Conservation (phyloP, 148 eudicot species). For the Polygonum aviculare region DNA sequence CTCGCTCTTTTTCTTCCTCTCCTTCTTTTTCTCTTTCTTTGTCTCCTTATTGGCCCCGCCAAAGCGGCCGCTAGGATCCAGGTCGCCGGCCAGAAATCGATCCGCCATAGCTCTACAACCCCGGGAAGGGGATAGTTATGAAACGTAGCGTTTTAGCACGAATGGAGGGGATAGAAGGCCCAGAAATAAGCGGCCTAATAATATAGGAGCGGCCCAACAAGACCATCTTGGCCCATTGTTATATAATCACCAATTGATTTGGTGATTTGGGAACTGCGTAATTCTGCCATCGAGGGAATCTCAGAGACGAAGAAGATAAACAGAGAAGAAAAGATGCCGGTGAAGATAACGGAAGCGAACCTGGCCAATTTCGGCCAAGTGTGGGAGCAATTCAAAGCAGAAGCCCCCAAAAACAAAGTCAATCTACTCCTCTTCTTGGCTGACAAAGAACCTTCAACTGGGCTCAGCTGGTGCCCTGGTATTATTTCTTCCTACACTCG, state of each 20-base stretch:
- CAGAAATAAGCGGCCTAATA: not conserved
- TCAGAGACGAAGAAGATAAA: not conserved
- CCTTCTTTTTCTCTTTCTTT: slow-evolving; percentile 18
- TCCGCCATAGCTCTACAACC: slow-evolving; percentile 1
- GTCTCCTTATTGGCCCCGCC: not conserved
- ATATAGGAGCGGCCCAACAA: not conserved
- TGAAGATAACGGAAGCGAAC: slow-evolving; percentile 59
- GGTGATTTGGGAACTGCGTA: not conserved
- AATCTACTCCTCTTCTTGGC: slow-evolving; percentile 86
- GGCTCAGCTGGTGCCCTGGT: slow-evolving; percentile 96
- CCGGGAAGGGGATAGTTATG: not conserved
- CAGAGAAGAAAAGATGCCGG: slow-evolving; percentile 39
- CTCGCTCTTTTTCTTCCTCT: slow-evolving; percentile 15
- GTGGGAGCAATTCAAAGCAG: slow-evolving; percentile 46
- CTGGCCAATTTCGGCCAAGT: slow-evolving; percentile 40
- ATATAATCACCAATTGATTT: not conserved
- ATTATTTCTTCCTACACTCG: not conserved
- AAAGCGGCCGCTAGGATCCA: not conserved
- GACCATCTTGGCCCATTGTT: not conserved
- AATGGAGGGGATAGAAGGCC: not conserved
- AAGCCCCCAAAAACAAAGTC: slow-evolving; percentile 51
- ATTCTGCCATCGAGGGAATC: not conserved
- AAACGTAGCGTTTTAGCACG: not conserved
- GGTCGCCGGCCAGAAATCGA: not conserved
- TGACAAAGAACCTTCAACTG: slow-evolving; percentile 69